Percentiles rank a stretch among this genome's conserved stretches.
phyloP scores from a whole-genome alignment of 2,329 filamentous ascomycete species.

The Macroventuria anomochaeta region DNA sequence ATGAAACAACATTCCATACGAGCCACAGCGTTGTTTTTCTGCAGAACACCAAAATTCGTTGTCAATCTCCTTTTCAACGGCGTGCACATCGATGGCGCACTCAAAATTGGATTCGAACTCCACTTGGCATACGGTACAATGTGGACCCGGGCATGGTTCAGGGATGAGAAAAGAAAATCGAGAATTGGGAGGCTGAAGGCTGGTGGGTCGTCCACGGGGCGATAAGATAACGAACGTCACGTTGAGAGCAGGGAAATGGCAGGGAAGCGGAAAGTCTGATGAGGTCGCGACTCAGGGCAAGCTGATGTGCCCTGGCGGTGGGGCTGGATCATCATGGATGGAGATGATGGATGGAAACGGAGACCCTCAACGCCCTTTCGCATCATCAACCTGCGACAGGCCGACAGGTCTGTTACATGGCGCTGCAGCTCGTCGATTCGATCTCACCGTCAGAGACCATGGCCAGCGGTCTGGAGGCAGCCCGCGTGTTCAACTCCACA shows the following conservation, averaged over 20 bases:
- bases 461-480: background rate
- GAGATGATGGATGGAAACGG: background rate
- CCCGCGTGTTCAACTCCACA: background rate
- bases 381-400: conserved; percentile 1
- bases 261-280: no score
- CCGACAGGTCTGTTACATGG: background rate
- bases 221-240: background rate
- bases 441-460: conserved; percentile 3
- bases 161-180: background rate
- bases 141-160: conserved; percentile 4
- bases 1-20: background rate
- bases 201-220: background rate
- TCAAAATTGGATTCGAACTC: background rate
- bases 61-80: background rate
- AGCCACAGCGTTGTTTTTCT: background rate
- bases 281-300: background rate
- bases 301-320: no score
- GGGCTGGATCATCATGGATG: conserved; percentile 2
- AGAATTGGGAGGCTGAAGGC: background rate
- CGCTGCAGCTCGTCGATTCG: conserved; percentile 4
- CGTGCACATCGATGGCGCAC: background rate
- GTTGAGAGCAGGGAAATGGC: no score
- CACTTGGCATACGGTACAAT: background rate
- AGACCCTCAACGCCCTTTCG: background rate
- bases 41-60: background rate